Evolutionary conservation across 305 asterid species (phyloP).

Genomic region (Solanum hybrid): DNA sequence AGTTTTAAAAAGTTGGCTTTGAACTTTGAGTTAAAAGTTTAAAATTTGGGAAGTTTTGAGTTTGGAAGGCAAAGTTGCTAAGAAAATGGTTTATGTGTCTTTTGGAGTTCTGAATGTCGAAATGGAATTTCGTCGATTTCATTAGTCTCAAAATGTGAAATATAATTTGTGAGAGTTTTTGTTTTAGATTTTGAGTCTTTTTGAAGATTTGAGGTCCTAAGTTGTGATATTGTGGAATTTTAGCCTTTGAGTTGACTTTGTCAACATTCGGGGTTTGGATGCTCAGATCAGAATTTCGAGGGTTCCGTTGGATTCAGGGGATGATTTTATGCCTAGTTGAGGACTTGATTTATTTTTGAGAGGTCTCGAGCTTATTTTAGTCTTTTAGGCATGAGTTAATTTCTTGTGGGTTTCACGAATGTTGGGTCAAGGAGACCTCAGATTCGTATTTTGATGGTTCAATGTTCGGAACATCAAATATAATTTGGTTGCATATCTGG

Average conservation of each 20-base stretch:
- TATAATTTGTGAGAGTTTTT: background rate
- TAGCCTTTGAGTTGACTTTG: background rate
- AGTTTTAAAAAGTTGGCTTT: too few species aligned
- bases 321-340: too few species aligned
- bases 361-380: background rate
- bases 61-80: background rate
- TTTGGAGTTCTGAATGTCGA: background rate
- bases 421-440: background rate
- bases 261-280: background rate
- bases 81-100: background rate
- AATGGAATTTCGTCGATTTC: too few species aligned
- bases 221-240: too few species aligned
- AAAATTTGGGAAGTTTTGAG: background rate
- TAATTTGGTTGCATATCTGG: background rate
- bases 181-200: background rate
- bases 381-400: background rate
- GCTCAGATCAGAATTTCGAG: too few species aligned
- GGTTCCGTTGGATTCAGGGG: background rate
- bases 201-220: background rate
- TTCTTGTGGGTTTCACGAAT: background rate
- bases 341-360: background rate
- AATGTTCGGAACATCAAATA: background rate
- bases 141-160: background rate
- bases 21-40: too few species aligned
- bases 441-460: background rate